phyloP scores from a whole-genome alignment of 73 alveolate species.

The Paramecium octaurelia region DNA sequence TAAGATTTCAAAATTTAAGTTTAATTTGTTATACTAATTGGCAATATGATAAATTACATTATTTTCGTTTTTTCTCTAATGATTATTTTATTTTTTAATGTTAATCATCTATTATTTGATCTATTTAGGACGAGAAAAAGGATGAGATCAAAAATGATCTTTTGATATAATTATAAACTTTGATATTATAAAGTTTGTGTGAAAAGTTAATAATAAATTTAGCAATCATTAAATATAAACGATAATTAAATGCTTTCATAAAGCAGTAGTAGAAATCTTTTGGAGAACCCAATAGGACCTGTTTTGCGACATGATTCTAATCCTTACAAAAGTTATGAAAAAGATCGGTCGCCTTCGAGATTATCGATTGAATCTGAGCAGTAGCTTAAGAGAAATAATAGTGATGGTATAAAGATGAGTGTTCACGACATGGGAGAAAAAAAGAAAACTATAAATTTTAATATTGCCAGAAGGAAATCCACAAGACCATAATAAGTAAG shows the following conservation, averaged over 20 bases:
- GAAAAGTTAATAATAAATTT: neutral
- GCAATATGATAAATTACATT: no score
- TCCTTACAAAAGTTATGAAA: neutral
- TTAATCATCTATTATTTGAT: no score
- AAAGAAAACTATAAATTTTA: neutral
- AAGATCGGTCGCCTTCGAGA: neutral
- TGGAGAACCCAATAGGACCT: neutral
- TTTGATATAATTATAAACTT: neutral
- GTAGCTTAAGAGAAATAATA: neutral
- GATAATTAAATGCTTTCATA: neutral
- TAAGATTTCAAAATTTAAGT: no score
- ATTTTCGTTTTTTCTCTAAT: no score
- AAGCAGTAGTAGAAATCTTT: neutral
- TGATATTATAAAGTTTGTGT: neutral
- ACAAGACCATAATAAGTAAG: neutral
- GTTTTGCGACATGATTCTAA: neutral
- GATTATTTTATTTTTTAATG: no score
- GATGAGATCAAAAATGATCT: neutral
- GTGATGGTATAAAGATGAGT: neutral
- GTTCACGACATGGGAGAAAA: neutral
- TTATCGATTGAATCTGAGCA: neutral
- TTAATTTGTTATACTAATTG: no score
- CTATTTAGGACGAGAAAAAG: neutral
- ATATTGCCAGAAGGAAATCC: neutral
- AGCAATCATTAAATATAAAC: neutral